Evolutionary conservation across 2,329 filamentous ascomycete species (phyloP), one percentile per base, ranked within the genome.

Genomic region (Aspergillus ochraceus): DNA sequence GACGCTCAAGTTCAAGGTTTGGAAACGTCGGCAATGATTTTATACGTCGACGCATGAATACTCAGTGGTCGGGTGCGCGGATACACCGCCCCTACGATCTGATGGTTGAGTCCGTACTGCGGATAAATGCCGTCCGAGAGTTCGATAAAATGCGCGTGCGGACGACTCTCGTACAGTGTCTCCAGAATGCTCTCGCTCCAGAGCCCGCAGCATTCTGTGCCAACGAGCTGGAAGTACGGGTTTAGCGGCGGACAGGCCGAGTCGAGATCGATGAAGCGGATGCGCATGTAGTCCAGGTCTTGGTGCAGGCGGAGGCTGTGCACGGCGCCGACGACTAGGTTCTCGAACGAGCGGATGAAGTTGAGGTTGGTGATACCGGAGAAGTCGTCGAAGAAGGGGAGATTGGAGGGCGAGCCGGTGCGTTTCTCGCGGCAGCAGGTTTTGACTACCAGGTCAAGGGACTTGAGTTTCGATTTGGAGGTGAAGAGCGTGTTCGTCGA

Each of bases 181-280:
- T 83, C 77, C 10, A 91, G 76, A 50, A 92, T 91, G 8, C 78
- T 72, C 9, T 89, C 84, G 70, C 86, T 91, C 90, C 89, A 92
- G 2, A 92, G 83, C 5, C 90, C 90, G 1, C 85, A 87, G 66
- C 87, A 89, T 67, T 80, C 76, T 42, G 84, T 83, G 51, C 86
- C 79, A 36, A 82, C 78, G 47, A 91, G 76, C 58, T 88, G 78
- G 70, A 91, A 92, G 69, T 88, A 91, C 0, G 90, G 90, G 66
- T 92, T 91, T 4, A 91, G 76, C 1, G 87, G 84, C 3, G 88
- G 89, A 14, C 89, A 81, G 2, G 87, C 85, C 2, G 88, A 90
- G 70, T 92, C 89, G 6, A 92, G 80, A 73, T 92, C 89, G 55
- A 92, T 87, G 68, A 90, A 92, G 57, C 89, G 86, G 68, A 92